Evolutionary conservation across 441 rosid genomes (phyloP), one percentile per base, ranked within the genome.

Genomic region (Jatropha multifida): DNA sequence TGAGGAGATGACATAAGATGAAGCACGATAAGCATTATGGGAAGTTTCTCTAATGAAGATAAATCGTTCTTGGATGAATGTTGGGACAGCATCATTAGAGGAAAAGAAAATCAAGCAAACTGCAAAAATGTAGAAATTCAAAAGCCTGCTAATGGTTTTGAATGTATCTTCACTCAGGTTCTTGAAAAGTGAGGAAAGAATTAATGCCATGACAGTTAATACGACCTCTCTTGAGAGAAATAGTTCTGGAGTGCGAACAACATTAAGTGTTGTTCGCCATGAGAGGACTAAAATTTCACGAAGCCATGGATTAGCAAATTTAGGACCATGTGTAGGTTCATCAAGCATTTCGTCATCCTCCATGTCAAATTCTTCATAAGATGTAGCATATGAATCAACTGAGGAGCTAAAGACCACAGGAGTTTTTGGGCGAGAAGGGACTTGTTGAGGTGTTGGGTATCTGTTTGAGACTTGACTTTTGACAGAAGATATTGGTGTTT

Each of bases 21-120:
- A 90, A 41, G 92, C 89, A 0, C 91, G 86, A 68, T 90, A 90
- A 0, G 95, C 86, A 0, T 90, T 90, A 78, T 90, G 90, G 72
- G 95, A 83, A 1, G 91, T 90, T 74, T 90, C 93, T 61, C 88
- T 76, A 20, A 89, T 89, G 89, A 89, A 90, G 85, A 90, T 89
- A 86, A 87, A 90, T 27, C 91, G 74, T 78, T 90, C 94, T 61
- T 88, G 91, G 76, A 90, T 90, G 85, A 89, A 90, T 13, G 88
- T 86, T 5, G 93, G 91, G 74, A 90, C 91, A 0, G 89, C 92
- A 5, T 90, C 94, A 14, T 90, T 90, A 4, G 92, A 90, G 66
- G 94, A 88, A 81, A 88, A 90, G 82, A 88, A 90, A 56, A 88
- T 77, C 7, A 88, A 76, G 71, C 92, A 88, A 42, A 88, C 83